These are phyloP conservation scores for Aspergillus avenaceus DNA, from an alignment of 495 filamentous ascomycete genomes.

Conservation along the genomic window DNA sequence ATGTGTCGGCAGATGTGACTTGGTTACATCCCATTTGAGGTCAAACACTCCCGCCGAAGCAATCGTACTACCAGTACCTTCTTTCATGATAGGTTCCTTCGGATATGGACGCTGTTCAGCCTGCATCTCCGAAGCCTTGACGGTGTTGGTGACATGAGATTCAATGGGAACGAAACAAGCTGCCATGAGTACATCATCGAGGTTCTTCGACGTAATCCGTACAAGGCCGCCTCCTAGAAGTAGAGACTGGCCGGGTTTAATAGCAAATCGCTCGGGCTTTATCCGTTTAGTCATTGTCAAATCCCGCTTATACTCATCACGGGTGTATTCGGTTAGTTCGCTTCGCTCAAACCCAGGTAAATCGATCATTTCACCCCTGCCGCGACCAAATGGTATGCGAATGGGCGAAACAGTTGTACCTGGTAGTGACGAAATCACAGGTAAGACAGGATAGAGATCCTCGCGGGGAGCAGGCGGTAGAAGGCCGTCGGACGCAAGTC, in stretches of 20 bases:
- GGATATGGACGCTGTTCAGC: conserved; percentile 48
- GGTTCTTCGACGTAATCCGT: conserved; percentile 72
- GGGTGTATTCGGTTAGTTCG: conserved; percentile 64
- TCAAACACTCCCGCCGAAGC: conserved; percentile 67
- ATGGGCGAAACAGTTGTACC: conserved; percentile 96
- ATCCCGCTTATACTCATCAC: conserved; percentile 53
- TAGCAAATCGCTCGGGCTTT: conserved; percentile 59
- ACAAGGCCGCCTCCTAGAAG: conserved; percentile 82
- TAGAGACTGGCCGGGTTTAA: conserved; percentile 78
- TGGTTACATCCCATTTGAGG: conserved; percentile 78
- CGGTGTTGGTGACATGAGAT: conserved; percentile 69
- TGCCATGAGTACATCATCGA: conserved; percentile 59
- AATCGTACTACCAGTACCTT: conserved; percentile 50
- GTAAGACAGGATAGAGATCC: conserved; percentile 71
- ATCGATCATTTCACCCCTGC: conserved; percentile 89
- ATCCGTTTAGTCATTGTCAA: conserved; percentile 74
- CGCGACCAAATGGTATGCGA: conserved; percentile 77
- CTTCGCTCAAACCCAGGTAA: conserved; percentile 80
- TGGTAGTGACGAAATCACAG: conserved; percentile 77
- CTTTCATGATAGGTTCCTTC: conserved; percentile 55
- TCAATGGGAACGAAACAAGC: conserved; percentile 76
- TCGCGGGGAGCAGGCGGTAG: conserved; percentile 74
- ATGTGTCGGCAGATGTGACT: conserved; percentile 35
- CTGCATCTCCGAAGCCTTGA: conserved; percentile 70
- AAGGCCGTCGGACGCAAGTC: conserved; percentile 36